phyloP scores from a whole-genome alignment of 2,329 filamentous ascomycete species.

The Capronia americana region DNA sequence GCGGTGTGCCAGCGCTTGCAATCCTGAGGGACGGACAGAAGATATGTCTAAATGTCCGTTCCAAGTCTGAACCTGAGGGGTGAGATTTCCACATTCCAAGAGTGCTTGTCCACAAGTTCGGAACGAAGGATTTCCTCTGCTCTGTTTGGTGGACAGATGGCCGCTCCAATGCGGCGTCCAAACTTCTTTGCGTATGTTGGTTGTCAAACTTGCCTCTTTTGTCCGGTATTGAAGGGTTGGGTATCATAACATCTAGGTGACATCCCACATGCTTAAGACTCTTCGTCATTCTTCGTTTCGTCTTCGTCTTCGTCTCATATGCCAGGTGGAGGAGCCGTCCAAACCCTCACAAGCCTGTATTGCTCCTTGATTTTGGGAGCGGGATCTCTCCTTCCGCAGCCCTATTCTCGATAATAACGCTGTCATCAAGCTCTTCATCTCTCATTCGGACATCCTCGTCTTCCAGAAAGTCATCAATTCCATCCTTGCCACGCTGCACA shows the following conservation, averaged over 20 bases:
- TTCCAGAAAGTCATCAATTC: constrained; percentile 25
- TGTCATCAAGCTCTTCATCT: constrained; percentile 39
- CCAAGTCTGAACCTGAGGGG: background rate
- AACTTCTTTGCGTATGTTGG: background rate
- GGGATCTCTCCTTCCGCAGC: constrained; percentile 29
- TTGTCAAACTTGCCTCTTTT: background rate
- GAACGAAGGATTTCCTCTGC: background rate
- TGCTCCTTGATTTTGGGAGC: constrained; percentile 22
- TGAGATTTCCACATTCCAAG: background rate
- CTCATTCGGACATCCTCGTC: constrained; percentile 38
- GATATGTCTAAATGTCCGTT: background rate
- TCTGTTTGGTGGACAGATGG: background rate
- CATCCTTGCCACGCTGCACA: constrained; percentile 16
- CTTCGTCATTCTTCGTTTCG: background rate
- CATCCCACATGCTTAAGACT: background rate
- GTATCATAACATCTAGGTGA: background rate
- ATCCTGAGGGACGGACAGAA: background rate
- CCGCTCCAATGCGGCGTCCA: background rate
- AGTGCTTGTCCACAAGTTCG: background rate
- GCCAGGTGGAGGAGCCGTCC: background rate
- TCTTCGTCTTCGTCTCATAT: background rate
- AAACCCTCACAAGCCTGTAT: constrained; percentile 23
- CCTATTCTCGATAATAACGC: constrained; percentile 39
- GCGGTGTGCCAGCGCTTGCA: background rate
- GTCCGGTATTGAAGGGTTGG: background rate